Conservation (phyloP, 768 basidiomycete genomes). For the Cantharellus cinnabarinus region DNA sequence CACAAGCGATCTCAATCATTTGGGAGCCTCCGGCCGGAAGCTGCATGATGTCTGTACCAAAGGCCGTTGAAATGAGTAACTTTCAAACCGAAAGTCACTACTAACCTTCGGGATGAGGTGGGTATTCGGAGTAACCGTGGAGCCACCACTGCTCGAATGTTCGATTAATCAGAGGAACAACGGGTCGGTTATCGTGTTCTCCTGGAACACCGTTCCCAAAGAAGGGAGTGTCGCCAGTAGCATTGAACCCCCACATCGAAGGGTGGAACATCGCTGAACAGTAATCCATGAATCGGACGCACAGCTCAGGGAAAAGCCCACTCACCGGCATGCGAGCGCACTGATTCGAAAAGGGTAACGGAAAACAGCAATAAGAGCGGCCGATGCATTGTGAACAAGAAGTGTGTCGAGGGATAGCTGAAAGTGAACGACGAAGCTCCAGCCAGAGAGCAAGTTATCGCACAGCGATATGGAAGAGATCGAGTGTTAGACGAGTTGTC, state of each 20-base stretch:
- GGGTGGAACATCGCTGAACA: constrained; percentile 24
- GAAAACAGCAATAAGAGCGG: no score
- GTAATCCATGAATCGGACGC: no score
- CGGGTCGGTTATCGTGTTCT: constrained; percentile 40
- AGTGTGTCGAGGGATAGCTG: no score
- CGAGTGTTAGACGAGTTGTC: no score
- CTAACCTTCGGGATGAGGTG: constrained; percentile 23
- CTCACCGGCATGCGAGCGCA: no score
- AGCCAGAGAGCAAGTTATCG: no score
- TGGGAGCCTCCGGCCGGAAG: constrained; percentile 32
- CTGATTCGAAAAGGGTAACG: no score
- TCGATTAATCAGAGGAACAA: constrained; percentile 19
- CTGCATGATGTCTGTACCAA: constrained; percentile 33
- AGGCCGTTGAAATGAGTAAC: constrained; percentile 35
- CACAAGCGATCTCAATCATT: constrained; percentile 34
- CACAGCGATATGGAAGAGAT: no score
- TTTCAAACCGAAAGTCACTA: constrained; percentile 32
- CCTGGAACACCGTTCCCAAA: neutral
- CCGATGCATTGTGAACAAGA: no score
- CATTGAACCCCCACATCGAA: constrained; percentile 50
- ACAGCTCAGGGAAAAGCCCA: no score
- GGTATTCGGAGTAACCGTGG: constrained; percentile 36
- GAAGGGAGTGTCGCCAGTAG: constrained; percentile 28
- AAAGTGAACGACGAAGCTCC: no score
- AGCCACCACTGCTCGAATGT: constrained; percentile 32